These are phyloP conservation scores for Rubroboletus pulcherrimus DNA, from an alignment of 768 basidiomycete genomes.

Conservation along the genomic window DNA sequence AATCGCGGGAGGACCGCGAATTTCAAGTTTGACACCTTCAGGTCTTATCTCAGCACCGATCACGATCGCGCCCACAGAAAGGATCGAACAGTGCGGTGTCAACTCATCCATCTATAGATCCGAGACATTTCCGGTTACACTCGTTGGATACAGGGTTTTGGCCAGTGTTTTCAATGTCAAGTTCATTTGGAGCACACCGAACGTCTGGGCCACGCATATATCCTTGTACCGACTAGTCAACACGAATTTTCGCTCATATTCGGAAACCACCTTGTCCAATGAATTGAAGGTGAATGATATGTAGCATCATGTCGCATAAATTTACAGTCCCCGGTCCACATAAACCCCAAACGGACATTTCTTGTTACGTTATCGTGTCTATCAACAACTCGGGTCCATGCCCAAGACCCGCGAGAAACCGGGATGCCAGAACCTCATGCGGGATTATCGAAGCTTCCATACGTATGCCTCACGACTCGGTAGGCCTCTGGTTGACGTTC, in stretches of 20 bases:
- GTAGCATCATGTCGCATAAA: background rate
- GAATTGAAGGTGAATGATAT: background rate
- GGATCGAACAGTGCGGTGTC: slow-evolving; percentile 8
- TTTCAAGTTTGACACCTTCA: slow-evolving; percentile 1
- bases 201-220: background rate
- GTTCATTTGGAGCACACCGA: background rate
- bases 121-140: slow-evolving; percentile 1
- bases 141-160: slow-evolving; percentile 1
- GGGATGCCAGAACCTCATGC: background rate
- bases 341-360: background rate
- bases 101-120: slow-evolving; percentile 15
- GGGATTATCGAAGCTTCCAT: background rate
- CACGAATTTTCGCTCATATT: background rate
- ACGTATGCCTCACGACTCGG: background rate
- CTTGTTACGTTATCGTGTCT: slow-evolving; percentile 16
- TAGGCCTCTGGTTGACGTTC: background rate
- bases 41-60: slow-evolving; percentile 15
- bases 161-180: background rate
- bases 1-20: slow-evolving; percentile 2
- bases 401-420: slow-evolving; percentile 2
- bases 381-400: slow-evolving; percentile 2
- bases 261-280: background rate
- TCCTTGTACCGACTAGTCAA: background rate
- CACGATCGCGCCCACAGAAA: slow-evolving; percentile 15
- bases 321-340: background rate